Conservation (phyloP, 345 rosid genomes). For the Mangifera indica region DNA sequence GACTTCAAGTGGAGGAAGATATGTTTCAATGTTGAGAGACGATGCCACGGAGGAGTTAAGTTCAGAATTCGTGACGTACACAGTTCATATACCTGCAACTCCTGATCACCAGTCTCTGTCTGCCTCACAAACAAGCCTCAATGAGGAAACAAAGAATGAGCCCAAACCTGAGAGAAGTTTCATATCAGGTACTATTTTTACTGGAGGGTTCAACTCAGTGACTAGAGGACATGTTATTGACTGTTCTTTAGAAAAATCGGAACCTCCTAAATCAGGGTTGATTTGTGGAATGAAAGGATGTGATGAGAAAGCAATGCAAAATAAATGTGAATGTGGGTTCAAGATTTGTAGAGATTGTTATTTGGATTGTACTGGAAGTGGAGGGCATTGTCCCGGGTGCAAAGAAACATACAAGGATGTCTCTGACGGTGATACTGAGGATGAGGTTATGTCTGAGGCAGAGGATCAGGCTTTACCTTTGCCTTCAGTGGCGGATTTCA, state of each 20-base stretch:
- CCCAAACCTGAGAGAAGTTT: slow-evolving; percentile 37
- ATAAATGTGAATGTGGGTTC: slow-evolving; percentile 69
- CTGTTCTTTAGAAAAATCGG: slow-evolving; percentile 41
- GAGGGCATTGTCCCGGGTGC: slow-evolving; percentile 72
- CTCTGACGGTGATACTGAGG: slow-evolving; percentile 42
- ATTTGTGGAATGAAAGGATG: slow-evolving; percentile 71
- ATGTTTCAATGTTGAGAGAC: slow-evolving; percentile 51
- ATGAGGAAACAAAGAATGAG: slow-evolving; percentile 32
- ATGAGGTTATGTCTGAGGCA: slow-evolving; percentile 44
- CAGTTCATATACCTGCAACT: slow-evolving; percentile 78
- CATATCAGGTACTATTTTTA: slow-evolving; percentile 64
- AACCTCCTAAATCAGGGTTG: slow-evolving; percentile 33
- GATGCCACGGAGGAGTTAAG: slow-evolving; percentile 40
- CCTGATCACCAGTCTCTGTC: slow-evolving; percentile 69
- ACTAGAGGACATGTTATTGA: slow-evolving; percentile 71
- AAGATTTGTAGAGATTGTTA: slow-evolving; percentile 66
- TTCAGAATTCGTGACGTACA: slow-evolving; percentile 58
- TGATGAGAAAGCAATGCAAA: slow-evolving; percentile 54
- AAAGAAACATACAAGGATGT: slow-evolving; percentile 63
- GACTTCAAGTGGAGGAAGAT: slow-evolving; percentile 48
- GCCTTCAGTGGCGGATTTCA: slow-evolving; percentile 54
- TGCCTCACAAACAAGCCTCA: slow-evolving; percentile 47
- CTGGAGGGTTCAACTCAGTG: slow-evolving; percentile 67
- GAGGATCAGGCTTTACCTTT: slow-evolving; percentile 67
- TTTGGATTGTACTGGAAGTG: slow-evolving; percentile 49